A percentile compares a stretch with the other conserved stretches of the same genome.
phyloP scores from a whole-genome alignment of 2,329 filamentous ascomycete genomes.

The Ophiosphaerella narmari region DNA sequence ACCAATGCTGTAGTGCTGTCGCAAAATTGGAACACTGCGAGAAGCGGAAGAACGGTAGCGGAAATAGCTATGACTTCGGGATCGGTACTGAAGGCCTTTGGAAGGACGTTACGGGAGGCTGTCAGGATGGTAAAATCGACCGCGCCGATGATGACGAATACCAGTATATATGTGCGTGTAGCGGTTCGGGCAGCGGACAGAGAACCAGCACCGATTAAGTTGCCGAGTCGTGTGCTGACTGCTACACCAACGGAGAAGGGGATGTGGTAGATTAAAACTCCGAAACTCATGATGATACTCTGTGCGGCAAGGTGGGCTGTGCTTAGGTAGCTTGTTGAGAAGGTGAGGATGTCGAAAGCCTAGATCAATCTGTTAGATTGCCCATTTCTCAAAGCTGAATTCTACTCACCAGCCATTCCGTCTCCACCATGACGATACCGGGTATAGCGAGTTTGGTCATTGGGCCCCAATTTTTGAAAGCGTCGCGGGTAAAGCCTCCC shows the following conservation, averaged over 20 bases:
- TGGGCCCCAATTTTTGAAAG: conserved; percentile 74
- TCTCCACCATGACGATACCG: conserved; percentile 91
- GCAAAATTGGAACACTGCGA: conserved; percentile 46
- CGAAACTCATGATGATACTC: conserved; percentile 43
- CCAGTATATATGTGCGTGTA: conserved; percentile 36
- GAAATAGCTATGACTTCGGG: conserved; percentile 42
- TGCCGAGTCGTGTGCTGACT: conserved; percentile 46
- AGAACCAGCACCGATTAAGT: conserved; percentile 46
- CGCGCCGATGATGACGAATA: conserved; percentile 43
- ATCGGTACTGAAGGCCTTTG: conserved; percentile 43
- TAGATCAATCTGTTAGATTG: background rate
- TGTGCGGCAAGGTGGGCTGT: conserved; percentile 85
- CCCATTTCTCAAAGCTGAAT: background rate
- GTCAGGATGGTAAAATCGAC: conserved; percentile 41
- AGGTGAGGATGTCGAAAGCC: conserved; percentile 56
- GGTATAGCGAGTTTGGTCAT: conserved; percentile 91
- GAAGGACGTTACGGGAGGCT: conserved; percentile 36
- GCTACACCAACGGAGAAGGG: conserved; percentile 48
- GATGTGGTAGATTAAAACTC: conserved; percentile 47
- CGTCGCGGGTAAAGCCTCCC: conserved; percentile 72
- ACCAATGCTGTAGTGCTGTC: conserved; percentile 45
- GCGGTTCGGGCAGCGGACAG: conserved; percentile 40
- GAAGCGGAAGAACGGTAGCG: conserved; percentile 38
- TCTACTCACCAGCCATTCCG: conserved; percentile 49
- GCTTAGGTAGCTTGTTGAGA: conserved; percentile 78